These are phyloP conservation scores for Wickerhamiella dianesei DNA, from an alignment of 805 yeast species.

Conservation along the genomic window DNA sequence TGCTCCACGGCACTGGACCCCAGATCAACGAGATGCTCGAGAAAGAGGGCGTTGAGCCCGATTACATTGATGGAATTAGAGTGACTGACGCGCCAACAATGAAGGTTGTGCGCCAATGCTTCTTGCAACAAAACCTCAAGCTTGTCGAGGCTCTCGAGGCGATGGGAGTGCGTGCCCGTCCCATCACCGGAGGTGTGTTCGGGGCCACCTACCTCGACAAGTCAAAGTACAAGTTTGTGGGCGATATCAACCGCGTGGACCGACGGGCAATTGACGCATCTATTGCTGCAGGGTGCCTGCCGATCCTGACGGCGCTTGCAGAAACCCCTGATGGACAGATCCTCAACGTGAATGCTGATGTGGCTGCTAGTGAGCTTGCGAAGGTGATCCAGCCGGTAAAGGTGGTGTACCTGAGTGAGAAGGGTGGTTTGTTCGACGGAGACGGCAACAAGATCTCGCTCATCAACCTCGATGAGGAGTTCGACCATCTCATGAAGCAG, in stretches of 20 bases:
- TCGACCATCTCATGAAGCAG: constrained; percentile 76
- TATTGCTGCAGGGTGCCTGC: constrained; percentile 90
- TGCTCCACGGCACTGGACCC: constrained; percentile 97
- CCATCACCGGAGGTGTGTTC: constrained; percentile 96
- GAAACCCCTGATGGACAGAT: constrained; percentile 96
- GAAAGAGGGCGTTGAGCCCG: constrained; percentile 89
- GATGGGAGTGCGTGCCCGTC: constrained; percentile 96
- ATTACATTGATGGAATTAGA: constrained; percentile 90
- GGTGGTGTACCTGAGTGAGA: constrained; percentile 90
- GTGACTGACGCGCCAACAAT: constrained; percentile 89
- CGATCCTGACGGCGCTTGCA: constrained; percentile 90
- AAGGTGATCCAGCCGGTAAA: constrained; percentile 93
- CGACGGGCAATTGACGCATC: constrained; percentile 87
- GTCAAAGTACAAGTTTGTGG: constrained; percentile 84
- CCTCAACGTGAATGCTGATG: constrained; percentile 94
- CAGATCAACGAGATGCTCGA: constrained; percentile 92
- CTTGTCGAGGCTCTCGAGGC: constrained; percentile 91
- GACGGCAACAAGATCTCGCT: constrained; percentile 76
- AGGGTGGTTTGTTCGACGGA: constrained; percentile 94
- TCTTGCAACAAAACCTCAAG: constrained; percentile 87
- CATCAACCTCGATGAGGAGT: constrained; percentile 93
- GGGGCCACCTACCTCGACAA: constrained; percentile 83
- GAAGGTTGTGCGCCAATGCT: constrained; percentile 91
- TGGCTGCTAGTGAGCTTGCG: constrained; percentile 96
- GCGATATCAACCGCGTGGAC: constrained; percentile 73